These are phyloP conservation scores for Chlamydomonas asymmetrica DNA, from an alignment of 139 green algal genomes.

Conservation along the genomic window DNA sequence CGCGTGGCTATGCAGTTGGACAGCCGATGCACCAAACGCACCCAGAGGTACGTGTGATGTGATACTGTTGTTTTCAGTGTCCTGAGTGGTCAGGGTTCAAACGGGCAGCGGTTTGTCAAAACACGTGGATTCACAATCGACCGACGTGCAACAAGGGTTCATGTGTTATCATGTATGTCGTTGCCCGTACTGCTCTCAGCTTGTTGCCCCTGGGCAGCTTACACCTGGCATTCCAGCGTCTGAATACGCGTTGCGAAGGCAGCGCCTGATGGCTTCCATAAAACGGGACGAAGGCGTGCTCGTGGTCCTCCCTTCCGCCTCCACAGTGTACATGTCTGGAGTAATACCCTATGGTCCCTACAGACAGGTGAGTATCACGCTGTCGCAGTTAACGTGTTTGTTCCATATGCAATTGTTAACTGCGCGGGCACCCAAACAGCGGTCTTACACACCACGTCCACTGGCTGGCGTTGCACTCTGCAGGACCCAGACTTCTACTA, in stretches of 20 bases:
- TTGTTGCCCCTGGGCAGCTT: slow-evolving; percentile 60
- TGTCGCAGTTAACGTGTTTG: neutral
- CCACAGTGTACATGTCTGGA: slow-evolving; percentile 68
- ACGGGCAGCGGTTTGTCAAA: neutral
- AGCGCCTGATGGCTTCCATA: slow-evolving; percentile 43
- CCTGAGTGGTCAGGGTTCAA: neutral
- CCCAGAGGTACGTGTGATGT: neutral
- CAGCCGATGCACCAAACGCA: neutral
- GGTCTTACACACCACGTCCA: neutral
- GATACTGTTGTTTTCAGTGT: neutral
- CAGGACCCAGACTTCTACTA: slow-evolving; percentile 88
- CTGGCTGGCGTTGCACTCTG: neutral
- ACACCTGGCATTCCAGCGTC: slow-evolving; percentile 54
- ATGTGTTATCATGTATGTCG: neutral
- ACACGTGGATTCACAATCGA: neutral
- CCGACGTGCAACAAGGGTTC: neutral
- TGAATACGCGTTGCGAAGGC: slow-evolving; percentile 61
- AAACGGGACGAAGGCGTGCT: slow-evolving; percentile 62
- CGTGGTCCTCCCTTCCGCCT: slow-evolving; percentile 68
- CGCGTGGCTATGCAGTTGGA: too few relatives aligned
- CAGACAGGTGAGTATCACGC: neutral
- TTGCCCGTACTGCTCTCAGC: slow-evolving; percentile 23
- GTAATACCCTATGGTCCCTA: slow-evolving; percentile 70
- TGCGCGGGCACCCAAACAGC: neutral
- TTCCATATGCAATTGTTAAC: neutral